Evolutionary conservation across 2,329 filamentous ascomycete genomes (phyloP).

Genomic region (Drechslerella dactyloides): DNA sequence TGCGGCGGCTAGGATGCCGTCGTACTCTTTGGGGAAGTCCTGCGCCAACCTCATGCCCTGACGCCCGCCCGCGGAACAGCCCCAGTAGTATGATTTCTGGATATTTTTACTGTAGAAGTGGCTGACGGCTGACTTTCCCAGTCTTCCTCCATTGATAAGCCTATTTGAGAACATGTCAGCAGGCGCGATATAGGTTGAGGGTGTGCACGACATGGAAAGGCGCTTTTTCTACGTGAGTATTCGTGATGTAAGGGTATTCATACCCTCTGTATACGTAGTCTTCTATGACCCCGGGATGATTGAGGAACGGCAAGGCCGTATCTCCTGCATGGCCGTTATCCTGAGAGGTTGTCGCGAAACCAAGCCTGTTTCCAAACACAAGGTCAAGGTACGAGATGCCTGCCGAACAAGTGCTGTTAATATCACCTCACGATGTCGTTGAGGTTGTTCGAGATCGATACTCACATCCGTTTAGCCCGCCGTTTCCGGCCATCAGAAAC

Average conservation of each 20-base stretch:
- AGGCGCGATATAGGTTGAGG: too few species aligned
- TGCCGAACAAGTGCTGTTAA: background rate
- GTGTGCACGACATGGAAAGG: too few species aligned
- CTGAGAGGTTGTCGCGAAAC: conserved; percentile 38
- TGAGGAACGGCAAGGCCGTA: conserved; percentile 31
- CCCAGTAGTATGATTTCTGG: conserved; percentile 61
- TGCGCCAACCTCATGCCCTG: conserved; percentile 61
- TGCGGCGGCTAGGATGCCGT: conserved; percentile 61
- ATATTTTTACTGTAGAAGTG: conserved; percentile 23
- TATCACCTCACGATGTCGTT: background rate
- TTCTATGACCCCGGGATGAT: conserved; percentile 36
- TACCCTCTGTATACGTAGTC: conserved; percentile 46
- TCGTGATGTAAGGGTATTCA: background rate
- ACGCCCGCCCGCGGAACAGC: conserved; percentile 61
- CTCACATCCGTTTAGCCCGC: conserved; percentile 40
- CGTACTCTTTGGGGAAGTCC: conserved; percentile 61
- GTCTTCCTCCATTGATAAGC: conserved; percentile 18
- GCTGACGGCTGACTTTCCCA: conserved; percentile 17
- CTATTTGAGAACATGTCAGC: background rate
- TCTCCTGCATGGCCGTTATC: conserved; percentile 50
- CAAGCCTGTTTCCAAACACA: conserved; percentile 21
- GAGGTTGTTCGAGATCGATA: background rate
- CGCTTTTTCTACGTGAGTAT: background rate
- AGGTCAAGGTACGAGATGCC: conserved; percentile 39
- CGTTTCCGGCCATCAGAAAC: conserved; percentile 47